phyloP scores from a whole-genome alignment of 805 yeast genomes.

The Diddensiella transvaalensis region DNA sequence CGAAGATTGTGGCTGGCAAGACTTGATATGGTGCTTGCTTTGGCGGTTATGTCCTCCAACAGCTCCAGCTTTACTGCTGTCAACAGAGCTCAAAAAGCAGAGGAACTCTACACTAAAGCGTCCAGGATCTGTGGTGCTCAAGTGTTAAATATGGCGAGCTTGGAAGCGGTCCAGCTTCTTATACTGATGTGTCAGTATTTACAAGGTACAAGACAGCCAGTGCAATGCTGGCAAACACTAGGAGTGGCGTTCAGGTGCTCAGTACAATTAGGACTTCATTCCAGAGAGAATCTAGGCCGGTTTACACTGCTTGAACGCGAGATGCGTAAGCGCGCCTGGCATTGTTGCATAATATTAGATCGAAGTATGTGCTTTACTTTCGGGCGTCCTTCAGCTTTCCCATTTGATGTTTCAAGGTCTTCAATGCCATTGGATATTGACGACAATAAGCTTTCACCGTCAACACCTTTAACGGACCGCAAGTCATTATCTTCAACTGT shows the following conservation, averaged over 20 bases:
- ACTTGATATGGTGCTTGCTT: not conserved
- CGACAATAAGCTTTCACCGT: not conserved
- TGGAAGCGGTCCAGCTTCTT: not conserved
- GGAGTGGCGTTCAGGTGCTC: not conserved
- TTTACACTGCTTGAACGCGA: not conserved
- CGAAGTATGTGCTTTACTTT: not conserved
- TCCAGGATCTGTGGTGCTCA: not conserved
- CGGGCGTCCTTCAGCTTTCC: not conserved
- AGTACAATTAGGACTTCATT: not conserved
- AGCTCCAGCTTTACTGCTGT: not conserved
- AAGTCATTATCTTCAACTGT: not conserved
- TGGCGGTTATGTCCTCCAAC: not conserved
- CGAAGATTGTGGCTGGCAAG: not conserved
- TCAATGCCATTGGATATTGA: not conserved
- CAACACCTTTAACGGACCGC: not conserved
- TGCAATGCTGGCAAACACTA: not conserved
- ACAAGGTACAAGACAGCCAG: not conserved
- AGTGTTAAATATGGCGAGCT: not conserved
- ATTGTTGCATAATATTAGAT: not conserved
- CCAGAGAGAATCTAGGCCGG: not conserved
- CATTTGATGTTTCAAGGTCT: not conserved
- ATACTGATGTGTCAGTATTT: not conserved
- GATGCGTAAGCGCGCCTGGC: not conserved
- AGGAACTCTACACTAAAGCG: not conserved
- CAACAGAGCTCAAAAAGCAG: not conserved